These are phyloP conservation scores for Cornus suecica DNA, from an alignment of 148 eudicot genomes.

Conservation along the genomic window DNA sequence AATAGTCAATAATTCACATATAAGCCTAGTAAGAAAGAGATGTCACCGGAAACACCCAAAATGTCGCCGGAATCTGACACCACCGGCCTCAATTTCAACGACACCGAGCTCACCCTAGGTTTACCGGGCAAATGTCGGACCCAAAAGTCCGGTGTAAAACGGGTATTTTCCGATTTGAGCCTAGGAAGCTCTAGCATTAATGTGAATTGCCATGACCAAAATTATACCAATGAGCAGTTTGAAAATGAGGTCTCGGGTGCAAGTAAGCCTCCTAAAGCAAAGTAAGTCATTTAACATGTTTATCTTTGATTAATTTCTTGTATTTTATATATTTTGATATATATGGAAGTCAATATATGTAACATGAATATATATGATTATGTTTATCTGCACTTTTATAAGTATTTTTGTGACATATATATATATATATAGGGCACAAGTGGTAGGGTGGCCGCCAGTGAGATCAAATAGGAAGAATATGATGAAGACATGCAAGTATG, in stretches of 20 bases:
- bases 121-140: slow-evolving; percentile 21
- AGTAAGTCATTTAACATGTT: neutral
- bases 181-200: neutral
- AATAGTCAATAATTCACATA: neutral
- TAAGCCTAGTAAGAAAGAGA: neutral
- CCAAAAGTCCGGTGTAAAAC: slow-evolving; percentile 16
- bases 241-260: neutral
- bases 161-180: slow-evolving; percentile 7
- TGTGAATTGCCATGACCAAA: neutral
- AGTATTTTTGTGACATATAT: too few species aligned
- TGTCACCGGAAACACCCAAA: slow-evolving; percentile 9
- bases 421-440: neutral
- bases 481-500: slow-evolving; percentile 26
- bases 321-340: too few species aligned
- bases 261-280: neutral
- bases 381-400: too few species aligned
- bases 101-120: slow-evolving; percentile 30
- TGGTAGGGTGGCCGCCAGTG: slow-evolving; percentile 48
- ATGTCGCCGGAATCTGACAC: slow-evolving; percentile 4
- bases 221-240: neutral
- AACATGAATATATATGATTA: too few species aligned
- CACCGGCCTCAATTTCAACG: slow-evolving; percentile 17
- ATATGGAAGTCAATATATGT: too few species aligned
- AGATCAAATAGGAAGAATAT: slow-evolving; percentile 30
- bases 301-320: too few species aligned